phyloP scores from a whole-genome alignment of 306 rosid genomes.

The Comarum palustre region DNA sequence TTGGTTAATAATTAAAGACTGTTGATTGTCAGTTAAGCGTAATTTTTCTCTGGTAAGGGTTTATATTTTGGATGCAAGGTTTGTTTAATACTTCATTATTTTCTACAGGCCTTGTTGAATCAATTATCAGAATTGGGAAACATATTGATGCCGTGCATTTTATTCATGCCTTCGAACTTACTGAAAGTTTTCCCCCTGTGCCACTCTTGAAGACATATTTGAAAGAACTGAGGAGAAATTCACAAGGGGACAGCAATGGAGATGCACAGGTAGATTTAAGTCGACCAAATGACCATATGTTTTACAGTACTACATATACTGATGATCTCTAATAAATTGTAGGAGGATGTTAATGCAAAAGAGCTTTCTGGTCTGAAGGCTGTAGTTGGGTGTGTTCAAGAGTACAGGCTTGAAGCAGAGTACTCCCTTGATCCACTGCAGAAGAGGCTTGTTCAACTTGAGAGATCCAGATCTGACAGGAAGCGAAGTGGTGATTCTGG shows the following conservation, averaged over 20 bases:
- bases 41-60: constrained; percentile 19
- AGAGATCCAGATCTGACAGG: constrained; percentile 53
- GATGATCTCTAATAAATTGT: constrained; percentile 17
- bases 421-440: constrained; percentile 78
- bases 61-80: constrained; percentile 24
- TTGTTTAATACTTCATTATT: constrained; percentile 18
- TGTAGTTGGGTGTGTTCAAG: constrained; percentile 55
- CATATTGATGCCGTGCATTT: constrained; percentile 65
- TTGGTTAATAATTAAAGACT: constrained; percentile 24
- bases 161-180: constrained; percentile 60
- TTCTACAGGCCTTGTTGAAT: constrained; percentile 55
- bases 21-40: constrained; percentile 18
- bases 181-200: constrained; percentile 60
- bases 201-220: constrained; percentile 68
- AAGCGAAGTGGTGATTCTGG: constrained; percentile 51
- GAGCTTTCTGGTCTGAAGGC: constrained; percentile 61
- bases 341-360: constrained; percentile 51
- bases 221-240: constrained; percentile 66
- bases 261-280: constrained; percentile 44
- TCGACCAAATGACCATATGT: constrained; percentile 9
- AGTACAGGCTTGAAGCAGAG: constrained; percentile 62
- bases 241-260: constrained; percentile 55
- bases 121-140: constrained; percentile 46
- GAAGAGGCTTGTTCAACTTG: constrained; percentile 68
- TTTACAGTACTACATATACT: constrained; percentile 13